Evolutionary conservation across 2,329 filamentous ascomycete genomes (phyloP).

Genomic region (Hypoxylon sp.): DNA sequence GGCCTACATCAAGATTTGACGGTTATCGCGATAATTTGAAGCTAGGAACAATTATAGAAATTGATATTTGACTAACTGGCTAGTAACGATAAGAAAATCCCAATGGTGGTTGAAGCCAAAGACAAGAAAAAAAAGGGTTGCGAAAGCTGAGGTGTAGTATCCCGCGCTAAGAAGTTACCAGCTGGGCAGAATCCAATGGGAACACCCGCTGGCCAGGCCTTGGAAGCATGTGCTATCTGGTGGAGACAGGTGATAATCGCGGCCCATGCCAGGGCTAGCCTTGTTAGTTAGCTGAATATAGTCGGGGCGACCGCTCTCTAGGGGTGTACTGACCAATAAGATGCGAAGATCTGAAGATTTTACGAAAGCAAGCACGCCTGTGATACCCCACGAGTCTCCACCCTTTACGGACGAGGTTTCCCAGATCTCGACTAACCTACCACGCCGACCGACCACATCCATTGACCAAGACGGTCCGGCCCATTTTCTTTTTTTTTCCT

Average conservation of each 20-base stretch:
- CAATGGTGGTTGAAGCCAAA: not conserved
- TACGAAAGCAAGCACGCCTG: slow-evolving; percentile 31
- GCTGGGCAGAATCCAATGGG: slow-evolving; percentile 36
- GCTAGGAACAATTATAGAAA: not conserved
- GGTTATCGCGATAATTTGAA: not conserved
- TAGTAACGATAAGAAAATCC: not conserved
- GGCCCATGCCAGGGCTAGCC: slow-evolving; percentile 32
- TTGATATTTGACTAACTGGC: not conserved
- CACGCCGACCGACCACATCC: slow-evolving; percentile 30
- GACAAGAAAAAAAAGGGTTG: not conserved
- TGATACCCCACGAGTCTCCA: slow-evolving; percentile 34
- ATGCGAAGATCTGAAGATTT: slow-evolving; percentile 19
- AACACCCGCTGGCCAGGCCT: slow-evolving; percentile 41
- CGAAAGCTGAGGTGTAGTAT: slow-evolving; percentile 19
- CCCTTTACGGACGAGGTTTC: slow-evolving; percentile 32
- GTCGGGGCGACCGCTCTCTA: slow-evolving; percentile 6
- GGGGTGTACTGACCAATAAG: slow-evolving; percentile 31
- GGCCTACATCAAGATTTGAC: not conserved
- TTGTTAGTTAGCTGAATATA: slow-evolving; percentile 37
- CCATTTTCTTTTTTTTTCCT: slow-evolving; percentile 15
- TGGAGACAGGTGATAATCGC: slow-evolving; percentile 40
- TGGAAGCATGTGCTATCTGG: slow-evolving; percentile 38
- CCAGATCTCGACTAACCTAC: slow-evolving; percentile 41
- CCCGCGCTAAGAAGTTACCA: slow-evolving; percentile 31
- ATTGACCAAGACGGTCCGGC: slow-evolving; percentile 28